A percentile compares a stretch with the other conserved stretches of the same genome.
These are phyloP conservation scores for Aspergillus jensenii DNA, from an alignment of 2,329 filamentous ascomycete genomes.

Conservation along the genomic window DNA sequence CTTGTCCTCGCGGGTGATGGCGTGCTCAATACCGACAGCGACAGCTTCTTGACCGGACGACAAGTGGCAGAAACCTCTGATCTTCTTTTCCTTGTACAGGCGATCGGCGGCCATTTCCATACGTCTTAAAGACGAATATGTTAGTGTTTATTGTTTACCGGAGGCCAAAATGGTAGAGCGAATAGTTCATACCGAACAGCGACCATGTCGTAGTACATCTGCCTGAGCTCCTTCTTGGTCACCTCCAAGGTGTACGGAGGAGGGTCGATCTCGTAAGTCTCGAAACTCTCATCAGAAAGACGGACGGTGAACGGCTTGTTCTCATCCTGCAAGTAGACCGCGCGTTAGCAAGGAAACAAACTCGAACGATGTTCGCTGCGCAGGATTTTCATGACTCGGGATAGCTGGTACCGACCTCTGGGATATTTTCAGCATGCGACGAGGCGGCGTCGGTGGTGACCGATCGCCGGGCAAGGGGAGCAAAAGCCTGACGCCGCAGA, in stretches of 20 bases:
- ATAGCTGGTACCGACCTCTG: conserved; percentile 53
- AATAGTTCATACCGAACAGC: conserved; percentile 69
- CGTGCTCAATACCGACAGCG: conserved; percentile 93
- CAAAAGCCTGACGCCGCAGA: conserved; percentile 50
- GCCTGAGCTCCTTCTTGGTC: conserved; percentile 96
- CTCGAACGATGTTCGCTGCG: background rate
- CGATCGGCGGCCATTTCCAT: conserved; percentile 99
- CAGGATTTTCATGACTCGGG: conserved; percentile 1
- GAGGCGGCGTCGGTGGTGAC: conserved; percentile 96
- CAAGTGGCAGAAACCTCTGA: conserved; percentile 98
- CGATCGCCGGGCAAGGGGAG: conserved; percentile 60
- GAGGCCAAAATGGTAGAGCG: background rate
- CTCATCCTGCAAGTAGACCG: conserved; percentile 65
- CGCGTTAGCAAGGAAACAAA: conserved; percentile 18
- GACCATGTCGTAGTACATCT: conserved; percentile 99
- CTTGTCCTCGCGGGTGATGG: conserved; percentile 86
- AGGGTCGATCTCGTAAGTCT: conserved; percentile 98
- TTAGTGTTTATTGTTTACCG: background rate
- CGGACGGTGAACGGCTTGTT: conserved; percentile 89
- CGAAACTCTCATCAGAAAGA: conserved; percentile 97
- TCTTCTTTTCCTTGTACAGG: conserved; percentile 99
- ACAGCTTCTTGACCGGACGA: conserved; percentile 98
- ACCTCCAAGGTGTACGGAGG: conserved; percentile 88
- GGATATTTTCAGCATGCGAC: conserved; percentile 80
- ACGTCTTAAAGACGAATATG: conserved; percentile 59